phyloP scores from a whole-genome alignment of 148 eudicot genomes.

The Spergularia marina region DNA sequence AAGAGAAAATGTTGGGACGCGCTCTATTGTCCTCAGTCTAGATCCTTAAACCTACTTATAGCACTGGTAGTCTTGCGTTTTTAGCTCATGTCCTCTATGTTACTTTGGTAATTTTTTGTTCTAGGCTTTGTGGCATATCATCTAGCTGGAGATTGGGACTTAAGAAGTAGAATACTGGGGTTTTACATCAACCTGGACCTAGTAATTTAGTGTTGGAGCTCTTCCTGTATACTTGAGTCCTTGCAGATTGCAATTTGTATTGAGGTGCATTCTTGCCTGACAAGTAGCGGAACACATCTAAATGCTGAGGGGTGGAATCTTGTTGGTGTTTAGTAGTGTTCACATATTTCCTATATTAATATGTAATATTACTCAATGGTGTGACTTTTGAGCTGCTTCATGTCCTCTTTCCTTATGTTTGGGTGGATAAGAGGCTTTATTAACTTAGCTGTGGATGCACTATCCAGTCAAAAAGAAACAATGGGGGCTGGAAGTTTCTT shows the following conservation, averaged over 20 bases:
- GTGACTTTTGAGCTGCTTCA: not conserved
- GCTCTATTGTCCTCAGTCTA: not conserved
- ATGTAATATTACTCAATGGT: not conserved
- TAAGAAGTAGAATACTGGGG: conserved; percentile 4
- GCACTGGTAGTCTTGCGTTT: not conserved
- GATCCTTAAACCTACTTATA: not conserved
- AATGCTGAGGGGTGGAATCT: not conserved
- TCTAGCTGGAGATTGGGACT: conserved; percentile 1
- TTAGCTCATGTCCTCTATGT: conserved; percentile 1
- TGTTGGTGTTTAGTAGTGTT: not conserved
- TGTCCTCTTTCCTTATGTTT: conserved; percentile 9
- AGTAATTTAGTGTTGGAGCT: not conserved
- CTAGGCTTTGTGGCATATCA: not conserved
- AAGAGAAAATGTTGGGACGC: not conserved
- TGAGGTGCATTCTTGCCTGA: not conserved
- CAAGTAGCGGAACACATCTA: not conserved
- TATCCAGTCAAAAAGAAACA: not conserved
- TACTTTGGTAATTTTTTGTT: not conserved
- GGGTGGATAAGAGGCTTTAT: not conserved
- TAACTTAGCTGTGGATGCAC: not conserved
- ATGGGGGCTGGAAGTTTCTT: not conserved
- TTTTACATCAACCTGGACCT: not conserved
- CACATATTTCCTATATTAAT: not conserved
- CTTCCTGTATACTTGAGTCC: conserved; percentile 1
- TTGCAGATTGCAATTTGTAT: not conserved